Conservation (phyloP, 2,329 filamentous ascomycete genomes). For the Trichophyton mentagrophytes region DNA sequence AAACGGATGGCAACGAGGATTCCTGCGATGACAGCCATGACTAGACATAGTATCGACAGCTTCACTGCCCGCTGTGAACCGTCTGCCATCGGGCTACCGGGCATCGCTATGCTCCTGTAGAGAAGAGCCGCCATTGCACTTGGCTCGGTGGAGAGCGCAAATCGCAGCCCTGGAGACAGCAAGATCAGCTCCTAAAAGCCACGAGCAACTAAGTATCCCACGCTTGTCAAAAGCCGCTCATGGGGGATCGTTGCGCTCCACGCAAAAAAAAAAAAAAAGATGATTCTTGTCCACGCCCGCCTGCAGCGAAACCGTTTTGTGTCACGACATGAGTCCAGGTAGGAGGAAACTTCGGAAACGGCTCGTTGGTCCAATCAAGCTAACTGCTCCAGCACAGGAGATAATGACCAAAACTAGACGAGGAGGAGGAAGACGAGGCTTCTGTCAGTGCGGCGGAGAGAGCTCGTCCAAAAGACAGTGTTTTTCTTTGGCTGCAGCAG, state of each 20-base stretch:
- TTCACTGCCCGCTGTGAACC: not conserved
- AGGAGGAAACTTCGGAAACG: not conserved
- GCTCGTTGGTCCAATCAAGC: not conserved
- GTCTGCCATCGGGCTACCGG: too few relatives aligned
- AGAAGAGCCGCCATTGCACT: not conserved
- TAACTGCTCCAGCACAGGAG: not conserved
- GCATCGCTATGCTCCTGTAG: too few relatives aligned
- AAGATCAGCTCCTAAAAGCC: not conserved
- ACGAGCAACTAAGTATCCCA: not conserved
- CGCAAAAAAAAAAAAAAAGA: not conserved
- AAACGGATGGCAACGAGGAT: constrained; percentile 16
- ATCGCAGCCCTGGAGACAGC: not conserved
- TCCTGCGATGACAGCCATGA: constrained; percentile 15
- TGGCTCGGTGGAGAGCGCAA: not conserved
- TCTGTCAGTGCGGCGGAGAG: not conserved
- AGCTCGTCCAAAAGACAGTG: not conserved
- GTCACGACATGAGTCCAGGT: not conserved
- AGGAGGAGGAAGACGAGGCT: not conserved
- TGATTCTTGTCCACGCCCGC: not conserved
- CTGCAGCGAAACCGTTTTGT: not conserved
- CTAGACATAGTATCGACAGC: not conserved
- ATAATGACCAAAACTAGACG: not conserved
- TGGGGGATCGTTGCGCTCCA: not conserved
- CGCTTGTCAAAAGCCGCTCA: not conserved
- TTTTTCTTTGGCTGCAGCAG: not conserved